Evolutionary conservation across 1,284 basidiomycete species (phyloP), one percentile per base, ranked within the genome.

Genomic region (Puccinia hordei): DNA sequence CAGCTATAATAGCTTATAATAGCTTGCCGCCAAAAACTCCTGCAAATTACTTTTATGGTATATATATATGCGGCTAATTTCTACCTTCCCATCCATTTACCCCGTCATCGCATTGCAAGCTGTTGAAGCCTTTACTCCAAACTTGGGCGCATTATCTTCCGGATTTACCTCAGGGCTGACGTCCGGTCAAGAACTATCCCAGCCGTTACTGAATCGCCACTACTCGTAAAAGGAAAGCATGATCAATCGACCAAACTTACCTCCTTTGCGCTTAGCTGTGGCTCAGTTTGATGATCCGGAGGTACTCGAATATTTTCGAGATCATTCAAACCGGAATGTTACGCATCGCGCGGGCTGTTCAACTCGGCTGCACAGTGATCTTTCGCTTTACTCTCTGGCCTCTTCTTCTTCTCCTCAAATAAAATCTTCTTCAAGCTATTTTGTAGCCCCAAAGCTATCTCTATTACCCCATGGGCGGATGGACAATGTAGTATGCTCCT

Each of bases 361-460:
- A 13, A 33, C 22, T 22, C 59, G 57, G 22, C 44, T 65, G 17
- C 76, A 65, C 4, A 55, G 66, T 13, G 76, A 78, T 46, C 76
- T 78, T 33, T 78, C 76, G 10, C 57, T 78, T 24, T 78, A 78
- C 53, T 78, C 76, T 33, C 66, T 78, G n/a, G 44, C 66, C 27
- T 49, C 44, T 19, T 72, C 69, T 24, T 44, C 65, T 1, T 15
- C 69, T 53, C 30, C 35, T 51, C 49, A 33, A 5, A n/a, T 2
- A 33, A 35, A 17, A 5, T 72, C 49, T 24, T 72, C 33, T 72
- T 51, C 33, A 33, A 35, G 35, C 30, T 5, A n/a, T 53, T 2
- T 49, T 44, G 1, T 15, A 24, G 30, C 49, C 15, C 33, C 49
- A 24, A 53, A 30, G 27, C 1, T 17, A 17, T 10, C 53, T 24